phyloP scores from a whole-genome alignment of 331 rosid species.

The Saraca asoca region DNA sequence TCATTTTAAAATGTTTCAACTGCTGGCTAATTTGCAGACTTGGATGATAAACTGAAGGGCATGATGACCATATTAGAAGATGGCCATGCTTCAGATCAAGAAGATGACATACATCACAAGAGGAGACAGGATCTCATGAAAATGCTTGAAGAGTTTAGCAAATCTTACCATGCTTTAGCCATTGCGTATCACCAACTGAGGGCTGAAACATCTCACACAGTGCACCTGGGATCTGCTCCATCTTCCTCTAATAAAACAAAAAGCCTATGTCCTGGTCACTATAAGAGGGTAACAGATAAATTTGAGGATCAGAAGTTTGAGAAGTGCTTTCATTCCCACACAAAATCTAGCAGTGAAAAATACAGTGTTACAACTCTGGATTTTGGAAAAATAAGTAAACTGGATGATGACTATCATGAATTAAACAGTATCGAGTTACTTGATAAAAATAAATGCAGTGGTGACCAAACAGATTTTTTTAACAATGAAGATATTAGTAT shows the following conservation, averaged over 20 bases:
- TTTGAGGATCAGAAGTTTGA: slow-evolving; percentile 19
- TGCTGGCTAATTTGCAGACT: slow-evolving; percentile 38
- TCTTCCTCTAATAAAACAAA: slow-evolving; percentile 29
- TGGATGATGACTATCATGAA: slow-evolving; percentile 31
- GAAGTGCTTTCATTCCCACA: slow-evolving; percentile 10
- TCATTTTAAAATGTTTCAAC: slow-evolving; percentile 20
- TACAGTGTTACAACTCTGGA: slow-evolving; percentile 8
- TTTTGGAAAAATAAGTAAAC: slow-evolving; percentile 31
- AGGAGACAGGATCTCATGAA: slow-evolving; percentile 39
- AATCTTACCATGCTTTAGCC: slow-evolving; percentile 51
- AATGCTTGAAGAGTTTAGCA: slow-evolving; percentile 51
- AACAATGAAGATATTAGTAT: slow-evolving; percentile 20
- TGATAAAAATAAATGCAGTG: slow-evolving; percentile 32
- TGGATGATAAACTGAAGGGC: slow-evolving; percentile 51
- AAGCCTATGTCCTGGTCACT: slow-evolving; percentile 27
- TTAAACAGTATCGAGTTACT: slow-evolving; percentile 13
- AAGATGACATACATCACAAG: slow-evolving; percentile 9
- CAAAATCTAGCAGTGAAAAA: slow-evolving; percentile 5
- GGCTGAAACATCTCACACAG: slow-evolving; percentile 32
- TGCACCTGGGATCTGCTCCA: slow-evolving; percentile 35
- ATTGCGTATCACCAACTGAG: slow-evolving; percentile 44
- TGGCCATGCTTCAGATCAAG: slow-evolving; percentile 31
- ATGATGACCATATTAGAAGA: slow-evolving; percentile 44
- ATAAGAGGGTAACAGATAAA: slow-evolving; percentile 19
- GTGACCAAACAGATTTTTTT: slow-evolving; percentile 21